Evolutionary conservation across 2,329 filamentous ascomycete genomes (phyloP).

Genomic region (Cladosporium sp.): DNA sequence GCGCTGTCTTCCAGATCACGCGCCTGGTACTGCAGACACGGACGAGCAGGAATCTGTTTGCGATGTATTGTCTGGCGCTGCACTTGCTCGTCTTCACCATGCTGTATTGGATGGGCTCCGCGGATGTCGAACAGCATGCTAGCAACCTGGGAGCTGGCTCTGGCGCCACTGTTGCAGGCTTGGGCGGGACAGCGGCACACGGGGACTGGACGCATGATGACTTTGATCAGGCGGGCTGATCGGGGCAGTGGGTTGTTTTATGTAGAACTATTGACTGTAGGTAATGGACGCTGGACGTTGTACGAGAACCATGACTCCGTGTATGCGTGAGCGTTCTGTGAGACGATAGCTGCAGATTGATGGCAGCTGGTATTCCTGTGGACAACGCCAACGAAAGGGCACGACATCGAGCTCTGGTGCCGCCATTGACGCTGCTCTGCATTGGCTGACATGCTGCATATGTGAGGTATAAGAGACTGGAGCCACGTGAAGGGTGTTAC

Average conservation of each 20-base stretch:
- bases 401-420: background rate
- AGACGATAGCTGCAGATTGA: slow-evolving; percentile 7
- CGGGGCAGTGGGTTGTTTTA: background rate
- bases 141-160: slow-evolving; percentile 52
- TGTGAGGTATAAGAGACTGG: background rate
- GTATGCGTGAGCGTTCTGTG: background rate
- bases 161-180: slow-evolving; percentile 34
- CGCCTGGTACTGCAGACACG: slow-evolving; percentile 87
- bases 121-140: slow-evolving; percentile 64
- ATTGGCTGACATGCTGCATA: background rate
- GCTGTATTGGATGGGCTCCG: slow-evolving; percentile 78
- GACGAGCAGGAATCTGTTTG: slow-evolving; percentile 90
- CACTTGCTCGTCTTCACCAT: slow-evolving; percentile 85
- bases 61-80: slow-evolving; percentile 82
- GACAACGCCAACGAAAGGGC: background rate
- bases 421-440: background rate
- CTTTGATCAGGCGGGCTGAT: slow-evolving; percentile 14
- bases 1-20: slow-evolving; percentile 86
- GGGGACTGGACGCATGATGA: slow-evolving; percentile 21
- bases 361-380: slow-evolving; percentile 15
- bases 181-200: slow-evolving; percentile 25
- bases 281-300: slow-evolving; percentile 6
- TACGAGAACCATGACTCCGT: background rate
- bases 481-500: background rate
- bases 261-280: background rate